Conservation (phyloP, 2,329 filamentous ascomycete genomes). For the Bipolaris oryzae region DNA sequence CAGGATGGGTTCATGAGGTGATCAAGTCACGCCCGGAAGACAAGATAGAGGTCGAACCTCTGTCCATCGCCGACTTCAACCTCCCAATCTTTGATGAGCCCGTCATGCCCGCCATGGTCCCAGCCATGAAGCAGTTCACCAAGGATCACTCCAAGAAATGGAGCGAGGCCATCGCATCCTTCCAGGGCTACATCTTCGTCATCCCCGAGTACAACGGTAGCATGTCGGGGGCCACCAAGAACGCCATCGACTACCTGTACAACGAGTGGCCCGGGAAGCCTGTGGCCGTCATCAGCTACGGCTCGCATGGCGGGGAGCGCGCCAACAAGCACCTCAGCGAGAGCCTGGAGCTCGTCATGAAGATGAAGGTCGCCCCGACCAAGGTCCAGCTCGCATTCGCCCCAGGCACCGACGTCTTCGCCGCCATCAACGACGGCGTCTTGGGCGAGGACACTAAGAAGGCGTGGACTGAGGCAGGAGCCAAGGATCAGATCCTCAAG, state of each 20-base stretch:
- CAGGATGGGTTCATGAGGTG: conserved; percentile 7
- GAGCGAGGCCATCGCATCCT: conserved; percentile 52
- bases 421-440: conserved; percentile 9
- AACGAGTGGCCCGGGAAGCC: conserved; percentile 65
- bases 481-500: conserved; percentile 12
- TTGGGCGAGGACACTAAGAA: conserved; percentile 10
- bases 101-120: conserved; percentile 49
- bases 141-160: conserved; percentile 55
- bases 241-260: conserved; percentile 66
- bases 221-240: conserved; percentile 62
- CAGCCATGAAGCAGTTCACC: conserved; percentile 45
- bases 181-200: conserved; percentile 58
- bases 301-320: conserved; percentile 51
- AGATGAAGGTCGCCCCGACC: conserved; percentile 14
- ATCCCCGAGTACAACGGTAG: conserved; percentile 65
- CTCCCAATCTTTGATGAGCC: conserved; percentile 57
- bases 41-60: conserved; percentile 9
- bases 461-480: conserved; percentile 10
- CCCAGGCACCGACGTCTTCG: conserved; percentile 5
- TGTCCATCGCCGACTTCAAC: conserved; percentile 44
- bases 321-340: conserved; percentile 11
- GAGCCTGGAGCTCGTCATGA: conserved; percentile 13
- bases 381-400: conserved; percentile 13
- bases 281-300: conserved; percentile 61
- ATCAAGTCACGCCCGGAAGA: conserved; percentile 13